Conservation (phyloP, 805 yeast species). For the Groenewaldozyma tartarivorans region DNA sequence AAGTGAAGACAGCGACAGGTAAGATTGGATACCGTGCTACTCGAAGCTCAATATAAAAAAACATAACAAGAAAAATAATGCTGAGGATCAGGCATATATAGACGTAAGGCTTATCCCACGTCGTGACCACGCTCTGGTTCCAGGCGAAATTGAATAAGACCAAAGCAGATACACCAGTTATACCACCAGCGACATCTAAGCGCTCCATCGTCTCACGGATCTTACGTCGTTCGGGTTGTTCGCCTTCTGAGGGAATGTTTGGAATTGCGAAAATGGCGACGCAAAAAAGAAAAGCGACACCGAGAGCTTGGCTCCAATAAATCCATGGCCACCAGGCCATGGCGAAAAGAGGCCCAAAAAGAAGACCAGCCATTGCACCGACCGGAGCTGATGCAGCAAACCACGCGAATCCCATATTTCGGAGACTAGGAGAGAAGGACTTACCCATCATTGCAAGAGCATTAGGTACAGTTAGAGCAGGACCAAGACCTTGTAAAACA, state of each 20-base stretch:
- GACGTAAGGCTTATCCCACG: slow-evolving; percentile 55
- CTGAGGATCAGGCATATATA: slow-evolving; percentile 49
- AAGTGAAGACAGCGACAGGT: slow-evolving; percentile 40
- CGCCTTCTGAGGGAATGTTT: no score
- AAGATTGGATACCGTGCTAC: slow-evolving; percentile 40
- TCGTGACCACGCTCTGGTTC: slow-evolving; percentile 67
- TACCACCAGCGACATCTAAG: slow-evolving; percentile 47
- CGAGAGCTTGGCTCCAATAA: slow-evolving; percentile 40
- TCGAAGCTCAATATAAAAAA: slow-evolving; percentile 41
- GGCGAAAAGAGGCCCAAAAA: slow-evolving; percentile 41
- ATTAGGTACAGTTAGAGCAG: slow-evolving; percentile 50
- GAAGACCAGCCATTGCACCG: slow-evolving; percentile 49
- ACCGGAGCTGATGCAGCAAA: slow-evolving; percentile 56
- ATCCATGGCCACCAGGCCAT: slow-evolving; percentile 52
- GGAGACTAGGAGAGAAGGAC: slow-evolving; percentile 35
- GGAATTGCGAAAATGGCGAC: slow-evolving; percentile 38
- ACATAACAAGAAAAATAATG: slow-evolving; percentile 32
- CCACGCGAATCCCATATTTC: slow-evolving; percentile 44
- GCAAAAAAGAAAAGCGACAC: slow-evolving; percentile 39
- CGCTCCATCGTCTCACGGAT: slow-evolving; percentile 13
- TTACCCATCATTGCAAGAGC: slow-evolving; percentile 45
- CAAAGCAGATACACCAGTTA: slow-evolving; percentile 49
- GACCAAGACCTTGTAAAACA: slow-evolving; percentile 58
- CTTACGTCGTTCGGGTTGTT: not conserved
- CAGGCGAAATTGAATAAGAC: slow-evolving; percentile 57